These are phyloP conservation scores for Acer campestre DNA, from an alignment of 345 rosid genomes.

Conservation along the genomic window DNA sequence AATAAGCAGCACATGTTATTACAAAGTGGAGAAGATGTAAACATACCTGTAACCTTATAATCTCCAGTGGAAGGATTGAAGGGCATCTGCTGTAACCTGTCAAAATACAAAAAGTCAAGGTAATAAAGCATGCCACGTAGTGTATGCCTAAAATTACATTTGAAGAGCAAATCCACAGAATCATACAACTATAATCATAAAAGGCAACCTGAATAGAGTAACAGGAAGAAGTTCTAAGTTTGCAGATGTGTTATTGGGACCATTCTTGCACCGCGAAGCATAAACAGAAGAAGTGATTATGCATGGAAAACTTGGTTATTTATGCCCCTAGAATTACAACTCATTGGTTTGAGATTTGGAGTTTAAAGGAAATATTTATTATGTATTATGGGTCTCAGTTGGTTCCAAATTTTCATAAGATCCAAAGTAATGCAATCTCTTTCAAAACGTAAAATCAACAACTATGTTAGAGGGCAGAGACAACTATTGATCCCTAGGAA, in stretches of 20 bases:
- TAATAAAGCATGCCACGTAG: neutral
- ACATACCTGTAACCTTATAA: neutral
- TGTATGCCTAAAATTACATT: neutral
- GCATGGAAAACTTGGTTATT: neutral
- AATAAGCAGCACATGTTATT: neutral
- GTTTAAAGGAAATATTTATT: neutral
- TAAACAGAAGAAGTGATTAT: neutral
- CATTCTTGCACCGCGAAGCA: neutral
- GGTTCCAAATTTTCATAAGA: neutral
- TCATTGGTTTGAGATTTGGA: neutral
- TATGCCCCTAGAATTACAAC: neutral
- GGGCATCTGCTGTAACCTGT: neutral
- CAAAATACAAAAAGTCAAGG: neutral
- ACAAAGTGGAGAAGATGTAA: neutral
- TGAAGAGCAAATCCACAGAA: neutral
- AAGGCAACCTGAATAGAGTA: neutral
- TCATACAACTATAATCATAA: neutral
- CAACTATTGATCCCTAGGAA: neutral
- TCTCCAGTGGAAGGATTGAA: neutral
- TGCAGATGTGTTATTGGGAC: neutral
- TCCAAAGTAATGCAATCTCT: neutral
- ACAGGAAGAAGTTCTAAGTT: neutral
- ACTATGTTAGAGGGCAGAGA: neutral
- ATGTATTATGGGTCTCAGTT: neutral
- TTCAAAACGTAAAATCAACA: neutral